Percentiles rank a stretch among this genome's conserved stretches.
These are phyloP conservation scores for Teunomyces funiuensis DNA, from an alignment of 805 yeast genomes.

Conservation along the genomic window DNA sequence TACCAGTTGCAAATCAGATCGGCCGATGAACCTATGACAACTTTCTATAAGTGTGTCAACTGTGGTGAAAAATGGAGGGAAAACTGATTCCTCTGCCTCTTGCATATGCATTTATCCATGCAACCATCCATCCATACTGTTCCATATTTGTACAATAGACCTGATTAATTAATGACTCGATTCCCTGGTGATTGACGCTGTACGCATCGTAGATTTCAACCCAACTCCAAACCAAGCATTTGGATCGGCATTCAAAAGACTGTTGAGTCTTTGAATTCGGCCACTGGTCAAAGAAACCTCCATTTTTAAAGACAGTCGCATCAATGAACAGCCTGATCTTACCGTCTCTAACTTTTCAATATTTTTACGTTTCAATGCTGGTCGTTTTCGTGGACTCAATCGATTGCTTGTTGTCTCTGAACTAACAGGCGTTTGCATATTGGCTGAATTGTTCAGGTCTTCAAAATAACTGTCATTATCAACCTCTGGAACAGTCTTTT, in stretches of 20 bases:
- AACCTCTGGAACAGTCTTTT: neutral
- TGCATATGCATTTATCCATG: neutral
- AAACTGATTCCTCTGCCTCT: conserved; percentile 44
- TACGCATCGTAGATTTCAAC: conserved; percentile 8
- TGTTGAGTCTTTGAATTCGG: neutral
- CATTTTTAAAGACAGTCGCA: neutral
- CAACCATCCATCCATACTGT: neutral
- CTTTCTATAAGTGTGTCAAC: conserved; percentile 90
- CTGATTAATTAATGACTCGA: conserved; percentile 2
- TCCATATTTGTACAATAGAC: conserved; percentile 2
- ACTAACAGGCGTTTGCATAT: neutral
- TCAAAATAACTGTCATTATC: neutral
- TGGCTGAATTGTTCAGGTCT: conserved; percentile 2
- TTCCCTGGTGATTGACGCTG: neutral
- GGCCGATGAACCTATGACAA: conserved; percentile 99
- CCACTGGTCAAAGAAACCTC: neutral
- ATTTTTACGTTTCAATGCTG: neutral
- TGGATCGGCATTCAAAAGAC: conserved; percentile 8
- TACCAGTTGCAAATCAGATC: conserved; percentile 95
- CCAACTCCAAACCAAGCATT: conserved; percentile 13
- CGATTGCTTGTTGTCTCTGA: conserved; percentile 3
- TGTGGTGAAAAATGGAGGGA: conserved; percentile 98
- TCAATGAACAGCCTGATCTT: neutral
- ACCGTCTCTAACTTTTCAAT: neutral
- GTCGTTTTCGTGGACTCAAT: conserved; percentile 4